phyloP scores from a whole-genome alignment of 306 rosid genomes.

The Abrus precatorius region DNA sequence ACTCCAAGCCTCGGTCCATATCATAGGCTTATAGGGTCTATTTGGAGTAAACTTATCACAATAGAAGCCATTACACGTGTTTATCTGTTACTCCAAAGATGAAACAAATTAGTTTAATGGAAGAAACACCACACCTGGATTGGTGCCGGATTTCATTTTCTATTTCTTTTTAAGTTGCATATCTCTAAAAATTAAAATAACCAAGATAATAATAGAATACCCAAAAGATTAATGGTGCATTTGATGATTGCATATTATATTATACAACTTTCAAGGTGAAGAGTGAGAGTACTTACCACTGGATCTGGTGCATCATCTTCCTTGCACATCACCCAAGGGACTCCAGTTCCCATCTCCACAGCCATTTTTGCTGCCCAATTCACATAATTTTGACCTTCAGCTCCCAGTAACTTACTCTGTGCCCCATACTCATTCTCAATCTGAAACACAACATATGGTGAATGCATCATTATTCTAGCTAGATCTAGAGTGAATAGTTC shows the following conservation, averaged over 20 bases:
- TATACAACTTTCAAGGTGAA: constrained; percentile 21
- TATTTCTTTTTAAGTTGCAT: background rate
- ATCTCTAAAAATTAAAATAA: constrained; percentile 6
- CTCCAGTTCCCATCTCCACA: constrained; percentile 76
- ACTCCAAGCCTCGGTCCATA: constrained; percentile 96
- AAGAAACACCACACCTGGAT: background rate
- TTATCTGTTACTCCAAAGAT: constrained; percentile 65
- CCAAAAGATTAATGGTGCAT: constrained; percentile 15
- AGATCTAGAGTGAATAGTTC: constrained; percentile 28
- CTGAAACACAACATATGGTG: constrained; percentile 47
- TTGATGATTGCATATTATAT: background rate
- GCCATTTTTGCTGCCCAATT: constrained; percentile 94
- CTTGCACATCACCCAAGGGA: constrained; percentile 96
- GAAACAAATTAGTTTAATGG: constrained; percentile 40
- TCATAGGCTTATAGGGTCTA: constrained; percentile 80
- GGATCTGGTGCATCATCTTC: constrained; percentile 97
- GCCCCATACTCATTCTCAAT: constrained; percentile 89
- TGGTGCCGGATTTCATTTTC: background rate
- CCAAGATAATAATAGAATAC: background rate
- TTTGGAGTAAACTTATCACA: constrained; percentile 84
- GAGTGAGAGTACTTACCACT: constrained; percentile 61
- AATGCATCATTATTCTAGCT: constrained; percentile 21
- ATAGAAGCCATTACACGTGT: constrained; percentile 86
- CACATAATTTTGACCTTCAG: constrained; percentile 73
- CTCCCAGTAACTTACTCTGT: constrained; percentile 77